These are phyloP conservation scores for Cladophialophora immunda DNA, from an alignment of 2,329 filamentous ascomycete genomes.

Conservation along the genomic window DNA sequence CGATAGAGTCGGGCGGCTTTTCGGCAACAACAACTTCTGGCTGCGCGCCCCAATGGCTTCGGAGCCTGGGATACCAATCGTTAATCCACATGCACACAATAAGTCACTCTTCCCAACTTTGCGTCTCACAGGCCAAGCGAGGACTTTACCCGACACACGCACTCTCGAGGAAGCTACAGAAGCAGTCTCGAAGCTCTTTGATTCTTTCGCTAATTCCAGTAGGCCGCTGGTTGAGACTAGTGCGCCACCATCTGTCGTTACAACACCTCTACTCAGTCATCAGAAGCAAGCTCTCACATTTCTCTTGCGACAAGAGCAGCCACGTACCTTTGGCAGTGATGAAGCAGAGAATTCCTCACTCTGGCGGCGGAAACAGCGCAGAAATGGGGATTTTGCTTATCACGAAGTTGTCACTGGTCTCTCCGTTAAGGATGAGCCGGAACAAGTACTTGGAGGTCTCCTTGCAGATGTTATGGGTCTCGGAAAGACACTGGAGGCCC, in stretches of 20 bases:
- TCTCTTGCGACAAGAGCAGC: conserved; percentile 79
- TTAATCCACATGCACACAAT: conserved; percentile 75
- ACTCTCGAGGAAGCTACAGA: conserved; percentile 86
- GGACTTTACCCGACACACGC: conserved; percentile 57
- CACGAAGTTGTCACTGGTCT: conserved; percentile 87
- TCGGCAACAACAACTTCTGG: conserved; percentile 72
- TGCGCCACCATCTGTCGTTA: conserved; percentile 64
- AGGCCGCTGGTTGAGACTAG: conserved; percentile 80
- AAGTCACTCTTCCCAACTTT: conserved; percentile 52
- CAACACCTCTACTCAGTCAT: conserved; percentile 77
- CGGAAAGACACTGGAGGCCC: conserved; percentile 85
- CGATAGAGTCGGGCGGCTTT: conserved; percentile 70
- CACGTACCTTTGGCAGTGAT: conserved; percentile 64
- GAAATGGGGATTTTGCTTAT: conserved; percentile 69
- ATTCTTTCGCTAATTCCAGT: conserved; percentile 74
- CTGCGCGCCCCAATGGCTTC: conserved; percentile 72
- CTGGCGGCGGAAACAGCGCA: conserved; percentile 72
- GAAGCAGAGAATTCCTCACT: conserved; percentile 75
- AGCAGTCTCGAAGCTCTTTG: conserved; percentile 87
- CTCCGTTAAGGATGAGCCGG: conserved; percentile 66
- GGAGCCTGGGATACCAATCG: conserved; percentile 73
- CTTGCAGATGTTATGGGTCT: conserved; percentile 88
- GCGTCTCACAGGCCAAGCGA: conserved; percentile 34
- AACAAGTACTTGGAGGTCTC: conserved; percentile 75
- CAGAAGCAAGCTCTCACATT: conserved; percentile 92